Base-by-base conservation (phyloP, 1,284 basidiomycete species). In the Apiotrichum gracile region DNA sequence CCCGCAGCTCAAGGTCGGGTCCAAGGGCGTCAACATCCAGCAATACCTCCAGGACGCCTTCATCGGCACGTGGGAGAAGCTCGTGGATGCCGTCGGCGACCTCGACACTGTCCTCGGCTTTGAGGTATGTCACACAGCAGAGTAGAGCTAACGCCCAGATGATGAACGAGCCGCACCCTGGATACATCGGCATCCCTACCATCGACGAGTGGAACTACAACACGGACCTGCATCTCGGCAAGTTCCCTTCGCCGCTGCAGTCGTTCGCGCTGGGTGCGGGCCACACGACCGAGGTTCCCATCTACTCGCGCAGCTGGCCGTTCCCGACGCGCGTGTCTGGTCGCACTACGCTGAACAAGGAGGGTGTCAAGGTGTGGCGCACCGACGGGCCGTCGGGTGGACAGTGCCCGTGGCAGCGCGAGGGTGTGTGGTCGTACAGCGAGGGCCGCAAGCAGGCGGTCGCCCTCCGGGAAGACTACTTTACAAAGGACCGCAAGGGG, bases 141-240 rank as follows among this genome's bases (percentile, higher is more conserved):
- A 49, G 31, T 35, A 8, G 50, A 40, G 22, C 48, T 53, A 22
- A 33, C 49, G 16, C 44, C 33, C 55, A 91, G 87, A 82, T 90
- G 70, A 87, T 97, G 82, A 98, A 98, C 66, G 94, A 98, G 73
- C 94, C 94, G 1, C 93, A 98, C 75, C 81, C 86, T 65, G 96
- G 94, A 24, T 96, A 92, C 67, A 84, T 96, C 56, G 83, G 87
- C 52, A 77, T 94, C 4, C 79, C 83, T 38, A 90, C 89, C 3
- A 81, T 97, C 48, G 85, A 97, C 64, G 78, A 78, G 29, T 97
- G 90, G 76, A 73, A 97, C 72, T 92, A 96, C 74, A 91, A 90
- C 60, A 96, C 92, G 12, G 92, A 97, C 67, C 81, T 98, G 7
- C 91, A 97, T 65, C 81, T 97, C 26, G 84, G 85, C 16, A 80